Conservation (phyloP, 441 rosid genomes). For the Euphorbia schlechtendalii region DNA sequence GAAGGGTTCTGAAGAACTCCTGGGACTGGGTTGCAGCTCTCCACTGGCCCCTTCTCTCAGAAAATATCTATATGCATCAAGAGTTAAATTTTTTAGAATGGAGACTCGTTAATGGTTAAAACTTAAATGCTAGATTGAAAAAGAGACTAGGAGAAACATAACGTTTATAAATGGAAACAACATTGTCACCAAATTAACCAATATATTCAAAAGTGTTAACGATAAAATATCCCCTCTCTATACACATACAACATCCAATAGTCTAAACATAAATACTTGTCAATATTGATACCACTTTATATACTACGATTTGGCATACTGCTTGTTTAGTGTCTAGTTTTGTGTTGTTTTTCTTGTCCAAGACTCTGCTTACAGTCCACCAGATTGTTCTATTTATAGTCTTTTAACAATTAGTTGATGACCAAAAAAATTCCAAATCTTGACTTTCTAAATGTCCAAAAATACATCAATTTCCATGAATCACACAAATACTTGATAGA, state of each 20-base stretch:
- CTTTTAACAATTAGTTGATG: neutral
- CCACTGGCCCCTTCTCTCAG: slow-evolving; percentile 98
- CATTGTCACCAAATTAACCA: neutral
- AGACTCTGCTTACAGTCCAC: neutral
- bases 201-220: neutral
- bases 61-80: slow-evolving; percentile 54
- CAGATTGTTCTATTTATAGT: neutral
- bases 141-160: slow-evolving; percentile 1
- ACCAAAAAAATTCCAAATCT: neutral
- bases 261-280: too few relatives aligned
- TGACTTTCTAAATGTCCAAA: too few relatives aligned
- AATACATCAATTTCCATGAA: neutral
- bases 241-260: too few relatives aligned
- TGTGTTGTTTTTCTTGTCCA: neutral
- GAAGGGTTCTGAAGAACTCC: slow-evolving; percentile 97
- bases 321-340: too few relatives aligned
- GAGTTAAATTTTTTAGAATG: slow-evolving; percentile 10
- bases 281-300: too few relatives aligned
- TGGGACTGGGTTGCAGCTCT: slow-evolving; percentile 99
- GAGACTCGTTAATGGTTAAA: neutral
- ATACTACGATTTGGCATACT: too few relatives aligned
- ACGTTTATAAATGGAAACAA: neutral
- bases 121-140: neutral
- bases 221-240: neutral
- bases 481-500: neutral